Evolutionary conservation across 2,329 filamentous ascomycete species (phyloP), one percentile per base, ranked within the genome.

Genomic region (Pseudogymnoascus sp.): DNA sequence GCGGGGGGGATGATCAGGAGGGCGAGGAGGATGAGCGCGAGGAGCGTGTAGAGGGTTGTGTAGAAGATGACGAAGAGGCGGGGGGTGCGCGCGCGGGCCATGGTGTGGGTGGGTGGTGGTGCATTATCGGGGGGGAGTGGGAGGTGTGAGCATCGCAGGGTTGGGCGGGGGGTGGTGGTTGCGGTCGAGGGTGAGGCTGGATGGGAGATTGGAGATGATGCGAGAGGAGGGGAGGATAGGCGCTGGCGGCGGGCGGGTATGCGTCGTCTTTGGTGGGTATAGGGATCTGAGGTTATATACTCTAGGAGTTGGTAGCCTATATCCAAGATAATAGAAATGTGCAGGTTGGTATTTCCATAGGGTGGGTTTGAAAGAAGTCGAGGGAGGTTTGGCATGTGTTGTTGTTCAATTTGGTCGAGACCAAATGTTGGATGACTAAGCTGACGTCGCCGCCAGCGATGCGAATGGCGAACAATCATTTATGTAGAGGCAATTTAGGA

Each of bases 1-100:
- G 82, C 87, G 1, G 93, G 93, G 0, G 91, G 91, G 68, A 96
- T 81, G 71, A 93, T 81, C 45, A 96, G 81, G 63, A 97, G 83
- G 63, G 83, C 81, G 69, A 90, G 75, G 37, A 93, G 84, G 70
- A 96, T 73, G 70, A 93, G 75, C 74, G 88, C 88, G 71, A 97
- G 81, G 70, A 92, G 75, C 65, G 86, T 84, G 76, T 96, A 97
- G 68, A 88, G 82, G 59, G 85, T 85, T 72, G 83, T 87, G 79
- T 96, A 96, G 77, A 93, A 85, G 75, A 96, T 86, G 73, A 86
- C 86, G 75, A 90, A 91, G 71, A 93, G 61, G 45, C 45, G 23
- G 23, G 8, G 45, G 45, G 45, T 51, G 45, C 45, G 45, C 11
- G 45, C 45, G 45, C 45, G 23, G 47, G 26, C 47, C 47, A 54